A percentile compares a stretch with the other conserved stretches of the same genome.
Conservation (phyloP, 208 protist genomes). For the Trypanosoma theileri region DNA sequence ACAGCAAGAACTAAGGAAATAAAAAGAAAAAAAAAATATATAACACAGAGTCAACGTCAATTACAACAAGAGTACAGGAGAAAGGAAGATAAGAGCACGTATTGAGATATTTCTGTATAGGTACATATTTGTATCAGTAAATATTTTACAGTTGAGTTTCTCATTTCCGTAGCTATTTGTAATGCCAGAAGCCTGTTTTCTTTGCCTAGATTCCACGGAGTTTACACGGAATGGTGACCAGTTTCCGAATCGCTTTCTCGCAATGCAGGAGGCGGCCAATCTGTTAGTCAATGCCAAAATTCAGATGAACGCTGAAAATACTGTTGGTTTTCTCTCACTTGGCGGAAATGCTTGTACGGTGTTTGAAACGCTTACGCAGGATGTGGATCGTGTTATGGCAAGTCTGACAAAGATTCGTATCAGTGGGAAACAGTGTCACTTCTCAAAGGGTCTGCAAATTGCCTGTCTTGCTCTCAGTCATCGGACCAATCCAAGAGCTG, state of each 20-base stretch:
- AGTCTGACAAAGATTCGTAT: conserved; percentile 89
- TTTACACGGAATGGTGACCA: conserved; percentile 99
- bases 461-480: conserved; percentile 96
- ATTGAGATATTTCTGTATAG: no score
- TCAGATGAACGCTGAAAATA: conserved; percentile 96
- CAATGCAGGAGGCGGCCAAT: conserved; percentile 96
- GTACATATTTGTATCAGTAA: no score
- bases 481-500: conserved; percentile 92
- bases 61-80: no score
- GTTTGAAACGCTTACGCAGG: conserved; percentile 93
- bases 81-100: no score
- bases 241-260: conserved; percentile 94
- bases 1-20: no score
- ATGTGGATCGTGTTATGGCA: conserved; percentile 94
- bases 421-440: conserved; percentile 83
- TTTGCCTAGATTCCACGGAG: conserved; percentile 96
- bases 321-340: conserved; percentile 95
- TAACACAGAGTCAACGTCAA: no score
- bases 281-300: conserved; percentile 93
- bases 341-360: conserved; percentile 90
- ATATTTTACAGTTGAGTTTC: no score
- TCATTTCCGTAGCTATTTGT: background rate
- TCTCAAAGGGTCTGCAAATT: conserved; percentile 90
- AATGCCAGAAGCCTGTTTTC: conserved; percentile 89
- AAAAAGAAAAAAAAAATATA: no score